These are phyloP conservation scores for Cercophora samala DNA, from an alignment of 495 filamentous ascomycete genomes.

Conservation along the genomic window DNA sequence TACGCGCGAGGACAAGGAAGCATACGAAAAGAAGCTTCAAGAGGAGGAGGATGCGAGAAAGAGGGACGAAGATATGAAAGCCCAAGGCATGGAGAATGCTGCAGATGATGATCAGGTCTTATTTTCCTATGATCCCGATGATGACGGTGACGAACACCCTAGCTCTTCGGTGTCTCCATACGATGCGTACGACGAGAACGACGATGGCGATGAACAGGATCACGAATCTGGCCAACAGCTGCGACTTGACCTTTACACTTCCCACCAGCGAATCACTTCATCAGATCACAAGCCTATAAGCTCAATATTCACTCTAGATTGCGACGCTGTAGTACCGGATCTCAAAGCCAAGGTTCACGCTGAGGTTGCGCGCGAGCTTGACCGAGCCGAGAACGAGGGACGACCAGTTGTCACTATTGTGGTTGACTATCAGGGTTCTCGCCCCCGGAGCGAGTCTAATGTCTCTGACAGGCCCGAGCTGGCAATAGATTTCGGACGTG, in stretches of 20 bases:
- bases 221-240: conserved; percentile 62
- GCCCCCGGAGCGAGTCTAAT: conserved; percentile 14
- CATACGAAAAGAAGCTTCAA: conserved; percentile 63
- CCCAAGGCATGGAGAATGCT: conserved; percentile 68
- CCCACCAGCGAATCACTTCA: conserved; percentile 82
- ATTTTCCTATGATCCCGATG: conserved; percentile 85
- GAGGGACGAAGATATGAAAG: conserved; percentile 81
- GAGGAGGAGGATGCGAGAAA: conserved; percentile 65
- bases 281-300: conserved; percentile 94
- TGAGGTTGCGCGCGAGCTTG: conserved; percentile 83
- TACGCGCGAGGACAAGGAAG: conserved; percentile 63
- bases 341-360: conserved; percentile 78
- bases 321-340: conserved; percentile 78
- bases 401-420: conserved; percentile 82
- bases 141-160: conserved; percentile 53
- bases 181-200: conserved; percentile 58
- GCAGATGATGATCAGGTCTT: conserved; percentile 78
- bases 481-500: conserved; percentile 71
- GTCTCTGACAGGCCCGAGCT: conserved; percentile 28
- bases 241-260: conserved; percentile 69
- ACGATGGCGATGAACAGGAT: conserved; percentile 42
- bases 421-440: conserved; percentile 54
- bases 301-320: conserved; percentile 74
- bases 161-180: conserved; percentile 50
- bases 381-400: conserved; percentile 89